These are phyloP conservation scores for Cladosporium sp. DNA, from an alignment of 2,329 filamentous ascomycete genomes.

Conservation along the genomic window DNA sequence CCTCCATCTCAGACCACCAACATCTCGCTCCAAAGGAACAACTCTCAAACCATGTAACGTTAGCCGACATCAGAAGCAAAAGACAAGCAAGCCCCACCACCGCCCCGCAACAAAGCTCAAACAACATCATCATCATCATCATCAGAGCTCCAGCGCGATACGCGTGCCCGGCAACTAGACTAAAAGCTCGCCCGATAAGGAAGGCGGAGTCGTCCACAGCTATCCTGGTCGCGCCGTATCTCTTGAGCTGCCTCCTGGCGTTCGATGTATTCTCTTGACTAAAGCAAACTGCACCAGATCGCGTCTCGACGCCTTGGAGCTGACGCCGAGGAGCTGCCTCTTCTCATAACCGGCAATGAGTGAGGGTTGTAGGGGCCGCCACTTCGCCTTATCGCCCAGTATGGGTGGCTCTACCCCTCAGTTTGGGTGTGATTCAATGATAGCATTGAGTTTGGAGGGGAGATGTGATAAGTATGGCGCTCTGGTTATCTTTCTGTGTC, in stretches of 20 bases:
- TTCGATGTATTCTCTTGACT: constrained; percentile 3
- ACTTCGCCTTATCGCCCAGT: constrained; percentile 1
- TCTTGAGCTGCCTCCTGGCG: neutral
- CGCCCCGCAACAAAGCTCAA: constrained; percentile 4
- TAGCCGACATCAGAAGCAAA: neutral
- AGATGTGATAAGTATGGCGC: constrained; percentile 2
- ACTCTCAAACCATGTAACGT: too few relatives aligned
- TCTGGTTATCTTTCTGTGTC: neutral
- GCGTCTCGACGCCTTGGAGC: neutral
- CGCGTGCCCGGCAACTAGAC: neutral
- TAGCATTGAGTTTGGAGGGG: constrained; percentile 3
- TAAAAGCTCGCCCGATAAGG: constrained; percentile 8
- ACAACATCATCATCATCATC: neutral
- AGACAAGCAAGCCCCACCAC: neutral
- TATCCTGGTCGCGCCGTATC: neutral
- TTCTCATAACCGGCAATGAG: neutral
- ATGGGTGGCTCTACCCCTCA: constrained; percentile 15
- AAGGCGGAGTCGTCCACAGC: constrained; percentile 1
- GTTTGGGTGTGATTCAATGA: constrained; percentile 3
- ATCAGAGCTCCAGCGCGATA: constrained; percentile 8
- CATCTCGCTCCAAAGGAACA: constrained; percentile 14
- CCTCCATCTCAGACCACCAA: neutral
- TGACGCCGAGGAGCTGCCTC: neutral
- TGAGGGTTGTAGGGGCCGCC: neutral
- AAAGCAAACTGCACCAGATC: neutral